Percentiles rank a stretch among this genome's conserved stretches.
These are phyloP conservation scores for Neurospora sp. DNA, from an alignment of 495 filamentous ascomycete species.

Conservation along the genomic window DNA sequence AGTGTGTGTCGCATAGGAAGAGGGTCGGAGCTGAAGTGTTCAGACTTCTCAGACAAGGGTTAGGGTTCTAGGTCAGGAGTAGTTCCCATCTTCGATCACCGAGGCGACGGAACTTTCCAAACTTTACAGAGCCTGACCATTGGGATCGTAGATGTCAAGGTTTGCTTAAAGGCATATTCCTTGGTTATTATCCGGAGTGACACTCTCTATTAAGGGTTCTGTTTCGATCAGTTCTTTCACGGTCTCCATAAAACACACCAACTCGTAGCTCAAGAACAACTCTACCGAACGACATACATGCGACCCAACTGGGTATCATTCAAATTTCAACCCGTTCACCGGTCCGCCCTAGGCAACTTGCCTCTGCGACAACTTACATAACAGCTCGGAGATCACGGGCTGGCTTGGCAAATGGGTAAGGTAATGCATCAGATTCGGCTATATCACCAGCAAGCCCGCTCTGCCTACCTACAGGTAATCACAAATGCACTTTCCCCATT, in stretches of 20 bases:
- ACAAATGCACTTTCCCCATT: background rate
- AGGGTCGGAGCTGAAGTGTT: background rate
- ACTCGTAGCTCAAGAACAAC: background rate
- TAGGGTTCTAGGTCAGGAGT: background rate
- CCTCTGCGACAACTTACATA: background rate
- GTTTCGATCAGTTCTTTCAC: background rate
- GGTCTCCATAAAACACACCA: background rate
- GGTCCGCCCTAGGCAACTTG: background rate
- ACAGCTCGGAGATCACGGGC: background rate
- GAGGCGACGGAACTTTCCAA: background rate
- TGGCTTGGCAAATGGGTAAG: background rate
- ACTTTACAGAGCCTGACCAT: background rate
- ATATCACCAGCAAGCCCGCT: background rate
- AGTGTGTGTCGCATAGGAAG: background rate
- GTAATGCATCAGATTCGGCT: background rate
- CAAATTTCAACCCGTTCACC: background rate
- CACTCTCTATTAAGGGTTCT: background rate
- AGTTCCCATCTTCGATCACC: background rate
- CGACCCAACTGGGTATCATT: background rate
- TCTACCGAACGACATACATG: background rate
- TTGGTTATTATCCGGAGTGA: background rate
- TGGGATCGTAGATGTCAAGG: no score
- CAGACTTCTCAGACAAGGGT: background rate
- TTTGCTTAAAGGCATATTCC: no score
- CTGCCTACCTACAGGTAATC: background rate